phyloP scores from a whole-genome alignment of 805 yeast genomes.

The Zygosaccharomyces lentus region DNA sequence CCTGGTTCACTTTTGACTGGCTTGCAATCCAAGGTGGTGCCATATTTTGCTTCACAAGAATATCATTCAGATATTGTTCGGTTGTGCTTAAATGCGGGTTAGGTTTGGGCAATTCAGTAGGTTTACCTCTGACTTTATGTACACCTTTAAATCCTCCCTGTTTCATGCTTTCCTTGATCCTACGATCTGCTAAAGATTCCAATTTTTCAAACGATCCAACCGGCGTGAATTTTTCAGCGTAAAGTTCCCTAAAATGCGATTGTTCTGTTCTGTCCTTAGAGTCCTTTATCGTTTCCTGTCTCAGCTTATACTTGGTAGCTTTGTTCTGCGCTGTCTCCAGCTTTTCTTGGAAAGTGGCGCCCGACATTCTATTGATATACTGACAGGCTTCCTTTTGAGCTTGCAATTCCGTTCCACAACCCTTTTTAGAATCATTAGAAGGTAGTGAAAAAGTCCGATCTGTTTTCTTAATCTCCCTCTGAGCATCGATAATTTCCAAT shows the following conservation, averaged over 20 bases:
- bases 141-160: constrained; percentile 65
- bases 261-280: constrained; percentile 40
- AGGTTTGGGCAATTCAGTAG: constrained; percentile 41
- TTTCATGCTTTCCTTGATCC: constrained; percentile 67
- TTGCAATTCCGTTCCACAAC: constrained; percentile 39
- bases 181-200: constrained; percentile 65
- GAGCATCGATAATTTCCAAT: constrained; percentile 44
- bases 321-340: constrained; percentile 59
- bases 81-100: constrained; percentile 61
- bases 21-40: constrained; percentile 89
- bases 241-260: constrained; percentile 49
- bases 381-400: constrained; percentile 10
- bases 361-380: constrained; percentile 10
- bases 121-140: constrained; percentile 55
- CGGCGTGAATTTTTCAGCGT: constrained; percentile 54
- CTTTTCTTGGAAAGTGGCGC: constrained; percentile 24
- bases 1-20: constrained; percentile 52
- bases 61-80: constrained; percentile 75
- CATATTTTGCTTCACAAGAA: constrained; percentile 69
- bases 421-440: constrained; percentile 56
- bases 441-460: constrained; percentile 36
- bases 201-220: constrained; percentile 42
- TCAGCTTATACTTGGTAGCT: constrained; percentile 58
- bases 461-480: constrained; percentile 36
- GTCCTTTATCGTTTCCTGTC: constrained; percentile 19